Percentiles rank a stretch among this genome's conserved stretches.
These are phyloP conservation scores for Lanzia echinophila DNA, from an alignment of 2,329 filamentous ascomycete species.

Conservation along the genomic window DNA sequence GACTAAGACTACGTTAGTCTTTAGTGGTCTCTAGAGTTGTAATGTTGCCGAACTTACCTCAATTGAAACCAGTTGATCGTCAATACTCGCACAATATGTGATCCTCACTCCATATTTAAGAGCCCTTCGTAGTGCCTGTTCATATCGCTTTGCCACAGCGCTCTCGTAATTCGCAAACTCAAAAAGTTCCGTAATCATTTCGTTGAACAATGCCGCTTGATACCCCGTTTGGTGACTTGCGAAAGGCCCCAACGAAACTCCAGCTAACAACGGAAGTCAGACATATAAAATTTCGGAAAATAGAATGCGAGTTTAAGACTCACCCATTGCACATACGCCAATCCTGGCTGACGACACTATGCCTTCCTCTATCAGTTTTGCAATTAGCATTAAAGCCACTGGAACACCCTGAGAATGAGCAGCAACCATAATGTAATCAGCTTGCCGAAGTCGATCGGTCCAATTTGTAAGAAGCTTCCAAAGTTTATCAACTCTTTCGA, in stretches of 20 bases:
- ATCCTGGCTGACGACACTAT: slow-evolving; percentile 71
- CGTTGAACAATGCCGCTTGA: slow-evolving; percentile 59
- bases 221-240: slow-evolving; percentile 32
- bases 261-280: slow-evolving; percentile 51
- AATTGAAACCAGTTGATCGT: slow-evolving; percentile 91
- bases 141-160: slow-evolving; percentile 74
- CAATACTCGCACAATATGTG: slow-evolving; percentile 87
- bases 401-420: slow-evolving; percentile 96
- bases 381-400: slow-evolving; percentile 84
- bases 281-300: neutral
- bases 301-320: slow-evolving; percentile 17
- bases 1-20: slow-evolving; percentile 46
- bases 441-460: slow-evolving; percentile 81
- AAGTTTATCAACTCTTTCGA: slow-evolving; percentile 80
- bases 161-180: slow-evolving; percentile 83
- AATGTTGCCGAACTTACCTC: slow-evolving; percentile 57
- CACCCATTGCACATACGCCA: slow-evolving; percentile 73
- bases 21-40: too few species aligned
- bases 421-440: slow-evolving; percentile 86
- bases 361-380: slow-evolving; percentile 86
- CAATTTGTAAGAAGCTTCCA: slow-evolving; percentile 95
- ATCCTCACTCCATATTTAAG: slow-evolving; percentile 75
- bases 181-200: slow-evolving; percentile 88
- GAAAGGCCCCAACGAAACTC: slow-evolving; percentile 89
- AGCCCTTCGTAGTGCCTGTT: slow-evolving; percentile 64